Evolutionary conservation across 1,139 yeast species (phyloP).

Genomic region (Magnusiomyces magnusii): DNA sequence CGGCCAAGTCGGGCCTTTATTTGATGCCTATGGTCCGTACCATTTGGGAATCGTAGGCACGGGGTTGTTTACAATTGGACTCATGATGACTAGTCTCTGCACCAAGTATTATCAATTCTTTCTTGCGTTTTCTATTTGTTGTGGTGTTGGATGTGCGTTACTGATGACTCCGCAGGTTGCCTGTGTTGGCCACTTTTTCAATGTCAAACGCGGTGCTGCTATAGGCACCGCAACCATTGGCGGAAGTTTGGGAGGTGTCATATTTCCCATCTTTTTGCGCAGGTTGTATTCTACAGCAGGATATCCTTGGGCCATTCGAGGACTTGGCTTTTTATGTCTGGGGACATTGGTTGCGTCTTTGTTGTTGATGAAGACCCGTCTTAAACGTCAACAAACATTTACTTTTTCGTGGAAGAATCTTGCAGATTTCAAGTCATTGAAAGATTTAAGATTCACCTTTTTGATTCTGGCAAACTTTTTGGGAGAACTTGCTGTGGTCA

Average conservation of each 20-base stretch:
- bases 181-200: conserved; percentile 56
- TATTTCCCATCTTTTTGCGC: conserved; percentile 50
- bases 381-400: background rate
- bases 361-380: background rate
- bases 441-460: conserved; percentile 37
- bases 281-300: conserved; percentile 43
- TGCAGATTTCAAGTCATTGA: conserved; percentile 32
- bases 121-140: conserved; percentile 47
- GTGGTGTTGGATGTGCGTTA: conserved; percentile 52
- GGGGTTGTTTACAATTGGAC: conserved; percentile 40
- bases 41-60: conserved; percentile 33
- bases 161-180: conserved; percentile 55
- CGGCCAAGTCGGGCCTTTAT: conserved; percentile 52
- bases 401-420: conserved; percentile 1
- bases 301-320: conserved; percentile 55
- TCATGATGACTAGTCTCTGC: conserved; percentile 52
- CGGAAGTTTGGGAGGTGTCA: conserved; percentile 55
- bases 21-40: conserved; percentile 40
- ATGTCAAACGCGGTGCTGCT: conserved; percentile 47
- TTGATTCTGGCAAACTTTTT: conserved; percentile 41
- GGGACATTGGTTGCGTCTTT: background rate
- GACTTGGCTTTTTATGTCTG: conserved; percentile 32
- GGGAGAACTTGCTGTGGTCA: conserved; percentile 51
- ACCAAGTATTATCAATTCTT: conserved; percentile 50
- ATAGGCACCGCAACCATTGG: conserved; percentile 53